phyloP scores from a whole-genome alignment of 2,329 filamentous ascomycete genomes.

The Exophiala alcalophila region DNA sequence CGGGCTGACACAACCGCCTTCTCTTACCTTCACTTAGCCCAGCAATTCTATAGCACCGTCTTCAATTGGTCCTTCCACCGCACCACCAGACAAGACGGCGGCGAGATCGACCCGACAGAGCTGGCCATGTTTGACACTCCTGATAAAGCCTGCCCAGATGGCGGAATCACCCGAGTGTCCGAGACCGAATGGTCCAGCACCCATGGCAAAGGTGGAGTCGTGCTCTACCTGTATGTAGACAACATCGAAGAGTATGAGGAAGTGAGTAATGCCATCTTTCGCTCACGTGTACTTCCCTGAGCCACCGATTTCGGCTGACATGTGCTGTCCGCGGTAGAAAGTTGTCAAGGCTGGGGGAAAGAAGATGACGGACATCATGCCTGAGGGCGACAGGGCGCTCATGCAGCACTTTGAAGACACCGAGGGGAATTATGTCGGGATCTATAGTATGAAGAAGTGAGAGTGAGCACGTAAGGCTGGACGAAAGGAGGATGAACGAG shows the following conservation, averaged over 20 bases:
- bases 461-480: no score
- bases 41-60: constrained; percentile 29
- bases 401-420: constrained; percentile 29
- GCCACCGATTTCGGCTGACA: no score
- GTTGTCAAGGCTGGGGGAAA: constrained; percentile 27
- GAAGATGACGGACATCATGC: constrained; percentile 21
- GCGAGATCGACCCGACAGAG: constrained; percentile 14
- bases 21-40: constrained; percentile 15
- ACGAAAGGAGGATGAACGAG: no score
- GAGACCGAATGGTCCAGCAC: constrained; percentile 12
- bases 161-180: constrained; percentile 27
- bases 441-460: constrained; percentile 21
- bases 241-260: constrained; percentile 24
- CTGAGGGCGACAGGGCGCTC: constrained; percentile 24
- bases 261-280: no score
- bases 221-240: constrained; percentile 30
- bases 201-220: constrained; percentile 17
- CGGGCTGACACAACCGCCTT: no score
- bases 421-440: constrained; percentile 30
- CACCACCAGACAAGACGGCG: constrained; percentile 3
- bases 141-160: constrained; percentile 18
- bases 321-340: constrained; percentile 12
- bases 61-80: constrained; percentile 30
- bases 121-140: constrained; percentile 28
- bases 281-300: no score